These are phyloP conservation scores for Agaricus subrufescens DNA, from an alignment of 768 basidiomycete species.

Conservation along the genomic window DNA sequence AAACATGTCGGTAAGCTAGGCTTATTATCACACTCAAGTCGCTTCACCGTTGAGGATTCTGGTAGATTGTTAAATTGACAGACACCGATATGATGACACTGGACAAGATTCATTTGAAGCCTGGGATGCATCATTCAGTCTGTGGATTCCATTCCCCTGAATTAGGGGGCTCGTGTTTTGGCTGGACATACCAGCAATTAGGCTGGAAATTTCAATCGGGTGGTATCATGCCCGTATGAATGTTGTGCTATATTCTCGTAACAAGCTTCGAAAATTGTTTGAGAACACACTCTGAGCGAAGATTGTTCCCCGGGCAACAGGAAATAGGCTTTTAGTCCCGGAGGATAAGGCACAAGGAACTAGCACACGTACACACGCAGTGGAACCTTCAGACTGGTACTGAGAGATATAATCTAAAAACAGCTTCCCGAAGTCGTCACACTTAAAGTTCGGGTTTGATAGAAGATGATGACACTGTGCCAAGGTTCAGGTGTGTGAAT, in stretches of 20 bases:
- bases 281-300: neutral
- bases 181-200: conserved; percentile 32
- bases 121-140: conserved; percentile 33
- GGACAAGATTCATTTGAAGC: conserved; percentile 31
- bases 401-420: neutral
- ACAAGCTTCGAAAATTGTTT: neutral
- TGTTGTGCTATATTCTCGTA: neutral
- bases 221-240: conserved; percentile 16
- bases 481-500: conserved; percentile 2
- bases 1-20: conserved; percentile 34
- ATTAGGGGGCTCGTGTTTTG: conserved; percentile 26
- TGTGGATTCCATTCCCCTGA: conserved; percentile 26
- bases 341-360: no score
- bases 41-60: neutral
- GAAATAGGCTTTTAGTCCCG: neutral
- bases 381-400: no score
- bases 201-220: conserved; percentile 30
- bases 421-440: neutral
- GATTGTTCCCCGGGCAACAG: neutral
- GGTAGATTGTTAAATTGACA: conserved; percentile 27
- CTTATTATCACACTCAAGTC: neutral
- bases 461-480: neutral
- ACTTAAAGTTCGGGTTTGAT: neutral
- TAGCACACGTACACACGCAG: no score
- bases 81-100: conserved; percentile 33